Evolutionary conservation across 306 rosid species (phyloP).

Genomic region (Hippophae rhamnoides): DNA sequence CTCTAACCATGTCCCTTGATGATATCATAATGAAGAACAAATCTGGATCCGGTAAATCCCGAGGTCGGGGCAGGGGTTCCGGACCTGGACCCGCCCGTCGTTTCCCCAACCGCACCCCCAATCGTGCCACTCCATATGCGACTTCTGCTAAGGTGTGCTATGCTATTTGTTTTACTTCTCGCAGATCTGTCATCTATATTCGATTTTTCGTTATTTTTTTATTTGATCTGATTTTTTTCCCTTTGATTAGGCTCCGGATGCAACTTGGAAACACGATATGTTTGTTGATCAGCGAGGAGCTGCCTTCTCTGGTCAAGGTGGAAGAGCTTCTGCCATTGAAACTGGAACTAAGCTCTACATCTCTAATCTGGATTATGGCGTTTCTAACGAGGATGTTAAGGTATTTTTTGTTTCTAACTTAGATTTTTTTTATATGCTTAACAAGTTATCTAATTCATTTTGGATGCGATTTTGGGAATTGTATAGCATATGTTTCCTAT

Average conservation of each 20-base stretch:
- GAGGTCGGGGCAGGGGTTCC: conserved; percentile 39
- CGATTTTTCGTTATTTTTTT: not conserved
- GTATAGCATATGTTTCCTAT: too few species aligned
- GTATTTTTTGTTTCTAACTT: conserved; percentile 17
- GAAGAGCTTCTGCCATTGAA: conserved; percentile 71
- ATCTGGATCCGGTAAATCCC: conserved; percentile 51
- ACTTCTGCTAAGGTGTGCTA: conserved; percentile 36
- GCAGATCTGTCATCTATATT: not conserved
- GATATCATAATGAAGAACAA: conserved; percentile 72
- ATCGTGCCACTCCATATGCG: conserved; percentile 54
- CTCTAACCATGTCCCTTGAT: conserved; percentile 83
- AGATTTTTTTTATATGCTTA: too few species aligned
- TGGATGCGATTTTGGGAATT: too few species aligned
- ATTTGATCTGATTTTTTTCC: not conserved
- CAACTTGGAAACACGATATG: conserved; percentile 91
- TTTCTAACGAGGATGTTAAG: conserved; percentile 90
- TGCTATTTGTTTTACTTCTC: not conserved
- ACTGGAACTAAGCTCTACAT: conserved; percentile 90
- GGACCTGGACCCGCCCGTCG: conserved; percentile 95
- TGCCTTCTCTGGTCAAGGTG: conserved; percentile 31
- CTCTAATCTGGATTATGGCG: conserved; percentile 86
- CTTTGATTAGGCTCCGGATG: conserved; percentile 68
- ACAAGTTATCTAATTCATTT: too few species aligned
- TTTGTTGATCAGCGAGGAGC: conserved; percentile 44
- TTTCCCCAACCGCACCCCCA: conserved; percentile 46